Evolutionary conservation across 805 yeast species (phyloP), one percentile per base, ranked within the genome.

Genomic region (Yamadazyma takamatsuzukensis): DNA sequence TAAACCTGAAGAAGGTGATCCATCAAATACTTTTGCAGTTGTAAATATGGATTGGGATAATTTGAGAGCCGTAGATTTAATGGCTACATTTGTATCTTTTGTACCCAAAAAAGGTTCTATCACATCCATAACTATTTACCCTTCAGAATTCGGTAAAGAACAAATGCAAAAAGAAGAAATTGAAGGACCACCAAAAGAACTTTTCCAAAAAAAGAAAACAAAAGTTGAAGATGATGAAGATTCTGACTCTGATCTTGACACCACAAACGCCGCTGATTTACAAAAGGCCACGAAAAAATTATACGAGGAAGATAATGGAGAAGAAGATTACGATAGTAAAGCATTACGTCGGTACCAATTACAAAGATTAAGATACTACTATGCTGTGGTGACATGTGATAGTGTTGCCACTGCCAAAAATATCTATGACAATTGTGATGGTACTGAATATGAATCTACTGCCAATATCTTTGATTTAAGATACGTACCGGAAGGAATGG

Each of bases 1-100:
- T 7, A 72, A 75, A 33, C 83, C 93, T n/a, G 88, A 84, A 30
- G 81, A 78, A 31, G 94, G 96, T 28, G 96, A 90, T 2, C 95
- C 96, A 18, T 70, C 95, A 1, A 65, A 64, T 21, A 67, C 84
- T 5, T 68, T 93, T 50, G 98, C 98, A 0, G 96, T 82, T 1
- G 97, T 93, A 18, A 93, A 93, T 51, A 68, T 93, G 74, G 98
- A 93, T 54, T 93, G 98, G 98, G 98, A 93, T 48, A 84, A 93
- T 51, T 72, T 93, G n/a, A 74, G 77, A 28, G 83, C 97, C 0
- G 76, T 76, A 4, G 97, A 93, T 54, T 64, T 90, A 42, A 76
- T 85, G 82, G 95, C 95, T 4, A 82, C 97, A 0, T 87, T 90
- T 48, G 64, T 79, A 6, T 78, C 95, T 34, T 93, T 90, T 61